Percentiles rank a stretch among this genome's conserved stretches.
These are phyloP conservation scores for Prunus mongolica DNA, from an alignment of 306 rosid species.

Conservation along the genomic window DNA sequence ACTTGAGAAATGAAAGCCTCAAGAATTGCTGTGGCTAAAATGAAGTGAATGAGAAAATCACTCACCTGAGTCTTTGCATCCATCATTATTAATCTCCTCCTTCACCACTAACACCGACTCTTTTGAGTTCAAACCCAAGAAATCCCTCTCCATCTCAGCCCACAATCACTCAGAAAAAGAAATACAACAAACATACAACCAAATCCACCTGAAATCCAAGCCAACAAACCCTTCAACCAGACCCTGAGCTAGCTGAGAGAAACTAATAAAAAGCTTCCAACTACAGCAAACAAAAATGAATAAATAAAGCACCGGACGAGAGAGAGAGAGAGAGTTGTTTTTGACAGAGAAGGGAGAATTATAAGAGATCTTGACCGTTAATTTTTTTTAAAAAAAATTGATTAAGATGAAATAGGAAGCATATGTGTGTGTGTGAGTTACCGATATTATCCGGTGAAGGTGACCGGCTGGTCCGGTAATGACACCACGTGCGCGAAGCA, in stretches of 20 bases:
- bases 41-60: not conserved
- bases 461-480: slow-evolving; percentile 49
- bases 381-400: not conserved
- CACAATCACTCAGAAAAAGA: not conserved
- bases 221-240: slow-evolving; percentile 14
- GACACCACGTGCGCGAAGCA: slow-evolving; percentile 52
- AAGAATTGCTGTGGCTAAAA: not conserved
- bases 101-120: slow-evolving; percentile 50
- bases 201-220: slow-evolving; percentile 8
- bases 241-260: slow-evolving; percentile 7
- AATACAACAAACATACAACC: not conserved
- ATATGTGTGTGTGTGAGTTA: slow-evolving; percentile 20
- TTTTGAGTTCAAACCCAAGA: slow-evolving; percentile 68
- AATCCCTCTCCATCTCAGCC: slow-evolving; percentile 83
- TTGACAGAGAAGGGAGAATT: not conserved
- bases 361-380: slow-evolving; percentile 44
- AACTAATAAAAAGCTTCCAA: slow-evolving; percentile 26
- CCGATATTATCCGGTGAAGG: slow-evolving; percentile 30
- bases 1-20: not conserved
- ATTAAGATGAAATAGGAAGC: not conserved
- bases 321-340: not conserved
- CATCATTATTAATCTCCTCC: slow-evolving; percentile 57
- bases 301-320: not conserved
- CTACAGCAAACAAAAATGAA: slow-evolving; percentile 11
- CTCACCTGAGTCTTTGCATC: slow-evolving; percentile 48